These are phyloP conservation scores for Tricholoma sp. DNA, from an alignment of 768 basidiomycete species.

Conservation along the genomic window DNA sequence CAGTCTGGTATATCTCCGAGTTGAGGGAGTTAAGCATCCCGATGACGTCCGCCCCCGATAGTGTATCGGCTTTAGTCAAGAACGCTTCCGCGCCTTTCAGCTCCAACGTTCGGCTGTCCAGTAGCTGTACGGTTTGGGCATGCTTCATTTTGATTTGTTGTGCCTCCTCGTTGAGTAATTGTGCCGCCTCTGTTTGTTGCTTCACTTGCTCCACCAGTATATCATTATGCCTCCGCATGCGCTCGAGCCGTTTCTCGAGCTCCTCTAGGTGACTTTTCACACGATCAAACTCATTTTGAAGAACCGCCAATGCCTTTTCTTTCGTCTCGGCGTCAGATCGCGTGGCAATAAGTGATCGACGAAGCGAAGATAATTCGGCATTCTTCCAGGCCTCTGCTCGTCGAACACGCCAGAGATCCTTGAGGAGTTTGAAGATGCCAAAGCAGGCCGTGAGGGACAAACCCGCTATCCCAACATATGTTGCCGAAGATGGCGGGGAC, in stretches of 20 bases:
- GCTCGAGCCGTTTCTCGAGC: constrained; percentile 8
- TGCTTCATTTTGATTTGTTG: constrained; percentile 6
- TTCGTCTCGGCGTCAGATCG: constrained; percentile 9
- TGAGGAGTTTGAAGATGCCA: constrained; percentile 24
- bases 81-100: constrained; percentile 41
- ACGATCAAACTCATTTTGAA: constrained; percentile 12
- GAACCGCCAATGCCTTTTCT: constrained; percentile 14
- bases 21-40: constrained; percentile 41
- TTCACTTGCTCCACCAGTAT: constrained; percentile 7
- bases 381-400: not conserved
- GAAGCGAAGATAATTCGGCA: constrained; percentile 13
- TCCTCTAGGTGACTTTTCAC: constrained; percentile 12
- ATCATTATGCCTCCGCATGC: constrained; percentile 1
- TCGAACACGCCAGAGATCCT: constrained; percentile 9
- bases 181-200: constrained; percentile 5
- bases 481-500: constrained; percentile 11
- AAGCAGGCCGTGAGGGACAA: constrained; percentile 25
- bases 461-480: constrained; percentile 25
- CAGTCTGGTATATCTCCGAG: constrained; percentile 42
- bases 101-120: constrained; percentile 24
- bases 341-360: constrained; percentile 11
- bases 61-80: constrained; percentile 35
- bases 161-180: constrained; percentile 4
- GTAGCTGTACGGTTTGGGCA: constrained; percentile 11
- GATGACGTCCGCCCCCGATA: constrained; percentile 41